Conservation (phyloP, 192 early-diverging fungal genomes). For the Linnemannia hyalina region DNA sequence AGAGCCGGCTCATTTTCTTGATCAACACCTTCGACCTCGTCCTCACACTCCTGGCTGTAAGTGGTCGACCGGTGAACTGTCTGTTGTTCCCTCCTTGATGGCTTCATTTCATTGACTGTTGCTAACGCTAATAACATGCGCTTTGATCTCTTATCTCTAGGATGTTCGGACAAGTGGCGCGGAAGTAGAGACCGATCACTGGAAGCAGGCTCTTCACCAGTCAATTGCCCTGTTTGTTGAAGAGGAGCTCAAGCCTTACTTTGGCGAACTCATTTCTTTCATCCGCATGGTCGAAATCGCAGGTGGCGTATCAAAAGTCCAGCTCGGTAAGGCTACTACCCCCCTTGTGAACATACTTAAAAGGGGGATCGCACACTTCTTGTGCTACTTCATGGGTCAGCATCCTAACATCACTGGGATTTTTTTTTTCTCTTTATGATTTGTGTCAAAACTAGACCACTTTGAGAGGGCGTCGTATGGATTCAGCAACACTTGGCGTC, state of each 20-base stretch:
- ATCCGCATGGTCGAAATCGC: constrained; percentile 79
- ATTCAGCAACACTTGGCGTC: constrained; percentile 89
- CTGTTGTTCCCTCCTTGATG: not conserved
- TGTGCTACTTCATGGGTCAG: not conserved
- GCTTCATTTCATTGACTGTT: not conserved
- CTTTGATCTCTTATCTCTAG: constrained; percentile 27
- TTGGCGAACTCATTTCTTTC: constrained; percentile 87
- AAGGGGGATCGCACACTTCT: too few relatives aligned
- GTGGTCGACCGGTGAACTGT: not conserved
- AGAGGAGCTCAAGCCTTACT: constrained; percentile 84
- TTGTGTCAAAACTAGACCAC: constrained; percentile 49
- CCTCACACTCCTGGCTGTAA: constrained; percentile 81
- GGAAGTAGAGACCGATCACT: constrained; percentile 68
- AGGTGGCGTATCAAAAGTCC: constrained; percentile 67
- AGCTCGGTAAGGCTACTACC: constrained; percentile 54
- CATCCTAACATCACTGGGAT: not conserved
- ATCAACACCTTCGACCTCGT: constrained; percentile 98
- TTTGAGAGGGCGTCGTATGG: constrained; percentile 77
- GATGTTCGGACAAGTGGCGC: constrained; percentile 63
- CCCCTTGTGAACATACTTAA: not conserved
- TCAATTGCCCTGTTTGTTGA: constrained; percentile 89
- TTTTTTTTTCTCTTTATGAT: not conserved
- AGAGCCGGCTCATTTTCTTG: constrained; percentile 81
- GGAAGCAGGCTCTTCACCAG: constrained; percentile 69
- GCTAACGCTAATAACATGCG: not conserved